Evolutionary conservation across 1,284 basidiomycete genomes (phyloP).

Genomic region (Inonotus obliquus): DNA sequence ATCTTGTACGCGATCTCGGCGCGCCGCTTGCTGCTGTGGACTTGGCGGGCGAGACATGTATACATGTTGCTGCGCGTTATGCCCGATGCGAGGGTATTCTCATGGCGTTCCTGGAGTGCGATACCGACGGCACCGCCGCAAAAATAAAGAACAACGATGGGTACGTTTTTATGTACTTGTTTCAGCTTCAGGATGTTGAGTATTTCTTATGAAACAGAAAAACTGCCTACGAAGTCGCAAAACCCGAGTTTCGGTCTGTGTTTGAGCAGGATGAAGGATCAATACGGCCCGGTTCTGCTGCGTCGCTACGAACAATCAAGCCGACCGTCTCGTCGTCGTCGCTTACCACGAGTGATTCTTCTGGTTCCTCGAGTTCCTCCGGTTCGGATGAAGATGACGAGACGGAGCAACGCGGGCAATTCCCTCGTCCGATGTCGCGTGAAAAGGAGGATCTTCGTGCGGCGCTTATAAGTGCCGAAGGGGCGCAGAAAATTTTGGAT

Average conservation of each 20-base stretch:
- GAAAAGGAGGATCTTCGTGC: constrained; percentile 3
- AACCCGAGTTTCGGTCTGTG: constrained; percentile 52
- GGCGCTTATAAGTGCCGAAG: background rate
- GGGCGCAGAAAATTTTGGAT: constrained; percentile 1
- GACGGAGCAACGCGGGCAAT: constrained; percentile 2
- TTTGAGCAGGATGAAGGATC: constrained; percentile 48
- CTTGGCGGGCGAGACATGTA: constrained; percentile 83
- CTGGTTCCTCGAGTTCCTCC: constrained; percentile 34
- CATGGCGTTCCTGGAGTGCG: constrained; percentile 57
- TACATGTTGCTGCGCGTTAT: constrained; percentile 90
- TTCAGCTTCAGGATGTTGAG: background rate
- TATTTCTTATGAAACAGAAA: constrained; percentile 35
- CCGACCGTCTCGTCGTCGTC: constrained; percentile 34
- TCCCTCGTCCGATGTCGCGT: background rate
- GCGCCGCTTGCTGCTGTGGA: constrained; percentile 67
- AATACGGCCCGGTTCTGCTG: constrained; percentile 45
- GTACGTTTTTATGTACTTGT: constrained; percentile 29
- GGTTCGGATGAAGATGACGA: background rate
- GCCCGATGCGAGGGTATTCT: constrained; percentile 69
- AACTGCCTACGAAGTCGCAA: constrained; percentile 62
- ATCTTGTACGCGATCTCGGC: constrained; percentile 61
- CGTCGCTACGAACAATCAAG: constrained; percentile 54
- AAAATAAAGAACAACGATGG: constrained; percentile 63
- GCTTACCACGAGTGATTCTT: constrained; percentile 39
- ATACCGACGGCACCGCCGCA: constrained; percentile 47